A percentile compares a stretch with the other conserved stretches of the same genome.
Evolutionary conservation across 306 rosid genomes (phyloP).

Genomic region (Psophocarpus tetragonolobus): DNA sequence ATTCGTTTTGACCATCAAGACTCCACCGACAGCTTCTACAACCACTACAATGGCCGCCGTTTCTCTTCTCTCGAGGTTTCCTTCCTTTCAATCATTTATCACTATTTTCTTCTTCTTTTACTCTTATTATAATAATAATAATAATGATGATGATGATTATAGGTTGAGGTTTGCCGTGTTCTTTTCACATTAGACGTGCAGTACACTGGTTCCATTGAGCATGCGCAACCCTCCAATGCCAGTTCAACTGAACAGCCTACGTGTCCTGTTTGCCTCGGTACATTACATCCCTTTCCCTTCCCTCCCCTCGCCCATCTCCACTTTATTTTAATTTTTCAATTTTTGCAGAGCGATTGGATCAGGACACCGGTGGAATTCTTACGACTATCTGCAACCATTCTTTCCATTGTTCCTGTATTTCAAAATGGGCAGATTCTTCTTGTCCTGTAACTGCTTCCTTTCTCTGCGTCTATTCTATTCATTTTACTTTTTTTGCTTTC

Average conservation of each 20-base stretch:
- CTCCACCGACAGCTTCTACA: constrained; percentile 73
- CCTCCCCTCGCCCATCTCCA: neutral
- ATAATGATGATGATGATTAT: neutral
- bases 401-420: constrained; percentile 92
- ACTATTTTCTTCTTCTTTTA: neutral
- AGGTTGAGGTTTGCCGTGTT: constrained; percentile 82
- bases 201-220: constrained; percentile 86
- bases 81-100: no score
- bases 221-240: constrained; percentile 68
- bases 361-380: constrained; percentile 83
- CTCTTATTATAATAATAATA: neutral
- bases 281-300: neutral
- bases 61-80: constrained; percentile 92
- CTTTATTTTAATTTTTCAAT: no score
- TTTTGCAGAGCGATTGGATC: constrained; percentile 84
- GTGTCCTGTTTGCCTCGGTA: constrained; percentile 96
- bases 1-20: constrained; percentile 76
- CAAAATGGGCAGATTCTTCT: constrained; percentile 95
- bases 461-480: constrained; percentile 1
- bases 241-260: constrained; percentile 84
- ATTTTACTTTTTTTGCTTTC: no score
- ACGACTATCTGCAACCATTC: constrained; percentile 98
- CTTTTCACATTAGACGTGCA: constrained; percentile 85
- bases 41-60: constrained; percentile 65
- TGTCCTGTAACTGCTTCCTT: constrained; percentile 75